Conservation (phyloP, 192 early-diverging fungal genomes). For the Backusella tarrabulga region DNA sequence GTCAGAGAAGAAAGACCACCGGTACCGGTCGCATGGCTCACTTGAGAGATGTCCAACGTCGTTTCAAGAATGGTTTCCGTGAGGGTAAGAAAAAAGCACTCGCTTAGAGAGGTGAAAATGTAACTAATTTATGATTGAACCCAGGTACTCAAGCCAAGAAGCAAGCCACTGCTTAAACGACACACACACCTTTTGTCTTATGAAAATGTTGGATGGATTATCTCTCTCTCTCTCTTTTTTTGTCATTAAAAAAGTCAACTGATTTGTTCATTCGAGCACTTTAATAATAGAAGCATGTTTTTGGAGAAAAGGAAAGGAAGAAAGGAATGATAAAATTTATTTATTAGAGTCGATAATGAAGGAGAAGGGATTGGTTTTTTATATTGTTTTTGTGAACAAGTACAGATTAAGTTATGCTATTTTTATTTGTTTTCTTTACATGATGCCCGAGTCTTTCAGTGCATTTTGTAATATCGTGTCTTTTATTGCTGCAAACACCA, state of each 20-base stretch:
- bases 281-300: background rate
- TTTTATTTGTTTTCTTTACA: constrained; percentile 23
- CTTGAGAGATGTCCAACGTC: constrained; percentile 88
- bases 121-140: background rate
- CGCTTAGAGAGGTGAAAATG: background rate
- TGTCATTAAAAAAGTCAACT: background rate
- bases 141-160: constrained; percentile 21
- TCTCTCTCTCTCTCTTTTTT: background rate
- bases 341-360: background rate
- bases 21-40: constrained; percentile 98
- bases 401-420: background rate
- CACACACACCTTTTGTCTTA: background rate
- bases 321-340: background rate
- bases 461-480: constrained; percentile 90
- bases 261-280: background rate
- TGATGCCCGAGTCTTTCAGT: constrained; percentile 74
- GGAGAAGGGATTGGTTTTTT: background rate
- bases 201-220: background rate
- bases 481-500: constrained; percentile 92
- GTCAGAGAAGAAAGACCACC: constrained; percentile 97
- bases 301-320: background rate
- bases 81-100: constrained; percentile 48
- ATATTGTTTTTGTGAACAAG: background rate
- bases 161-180: constrained; percentile 9
- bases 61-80: constrained; percentile 99